These are phyloP conservation scores for Acacia confusa DNA, from an alignment of 306 rosid genomes.

Conservation along the genomic window DNA sequence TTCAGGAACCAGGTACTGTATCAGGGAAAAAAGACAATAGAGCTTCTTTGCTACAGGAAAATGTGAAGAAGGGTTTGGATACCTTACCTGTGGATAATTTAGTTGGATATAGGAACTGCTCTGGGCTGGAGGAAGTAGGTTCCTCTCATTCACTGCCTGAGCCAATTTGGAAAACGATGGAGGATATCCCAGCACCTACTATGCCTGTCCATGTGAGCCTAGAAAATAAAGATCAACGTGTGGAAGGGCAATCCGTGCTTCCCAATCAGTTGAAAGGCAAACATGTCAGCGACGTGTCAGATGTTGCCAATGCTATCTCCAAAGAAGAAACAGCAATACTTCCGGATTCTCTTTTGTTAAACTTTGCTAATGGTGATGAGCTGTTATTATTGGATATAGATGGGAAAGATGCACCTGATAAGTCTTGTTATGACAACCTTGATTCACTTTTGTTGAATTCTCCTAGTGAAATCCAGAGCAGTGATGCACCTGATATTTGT, in stretches of 20 bases:
- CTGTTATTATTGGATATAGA: conserved; percentile 39
- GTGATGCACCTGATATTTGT: conserved; percentile 30
- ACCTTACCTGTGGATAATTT: conserved; percentile 29
- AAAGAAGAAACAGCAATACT: conserved; percentile 33
- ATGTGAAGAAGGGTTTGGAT: conserved; percentile 23
- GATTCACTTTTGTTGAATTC: conserved; percentile 46
- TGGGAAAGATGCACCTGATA: conserved; percentile 42
- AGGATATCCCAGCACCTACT: conserved; percentile 56
- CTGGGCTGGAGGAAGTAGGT: conserved; percentile 43
- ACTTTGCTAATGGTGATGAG: conserved; percentile 40
- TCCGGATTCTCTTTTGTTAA: conserved; percentile 44
- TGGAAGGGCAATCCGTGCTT: conserved; percentile 18
- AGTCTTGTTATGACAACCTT: conserved; percentile 36
- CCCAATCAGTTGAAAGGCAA: conserved; percentile 31
- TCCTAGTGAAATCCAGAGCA: conserved; percentile 44
- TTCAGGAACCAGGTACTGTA: conserved; percentile 1
- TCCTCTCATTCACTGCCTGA: conserved; percentile 43
- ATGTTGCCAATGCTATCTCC: conserved; percentile 28
- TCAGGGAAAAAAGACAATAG: background rate
- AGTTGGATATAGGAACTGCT: conserved; percentile 39
- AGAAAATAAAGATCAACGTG: conserved; percentile 25
- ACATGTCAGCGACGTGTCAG: conserved; percentile 25
- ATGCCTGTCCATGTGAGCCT: conserved; percentile 43
- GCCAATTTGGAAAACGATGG: conserved; percentile 61
- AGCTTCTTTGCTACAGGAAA: conserved; percentile 11